Conservation (phyloP, 345 rosid genomes). For the Eucalyptus dawsonii region DNA sequence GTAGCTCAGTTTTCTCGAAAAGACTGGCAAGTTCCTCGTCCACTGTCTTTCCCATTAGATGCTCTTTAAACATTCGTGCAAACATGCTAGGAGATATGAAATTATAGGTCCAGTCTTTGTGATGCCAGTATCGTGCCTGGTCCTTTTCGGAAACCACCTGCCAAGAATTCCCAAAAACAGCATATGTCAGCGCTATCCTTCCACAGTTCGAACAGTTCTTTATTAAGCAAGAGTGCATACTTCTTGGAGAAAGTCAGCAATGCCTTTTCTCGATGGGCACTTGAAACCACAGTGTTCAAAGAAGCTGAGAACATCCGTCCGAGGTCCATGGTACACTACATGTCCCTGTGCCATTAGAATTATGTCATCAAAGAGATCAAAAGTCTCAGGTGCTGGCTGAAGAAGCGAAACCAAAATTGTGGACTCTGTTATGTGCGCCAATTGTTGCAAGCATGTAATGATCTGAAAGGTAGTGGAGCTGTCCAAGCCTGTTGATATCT, state of each 20-base stretch:
- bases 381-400: slow-evolving; percentile 76
- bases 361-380: slow-evolving; percentile 59
- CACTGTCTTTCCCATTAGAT: slow-evolving; percentile 20
- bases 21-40: slow-evolving; percentile 27
- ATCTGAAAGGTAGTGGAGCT: slow-evolving; percentile 72
- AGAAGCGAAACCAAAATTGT: slow-evolving; percentile 56
- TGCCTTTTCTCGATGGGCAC: slow-evolving; percentile 60
- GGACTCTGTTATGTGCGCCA: slow-evolving; percentile 38
- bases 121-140: slow-evolving; percentile 53
- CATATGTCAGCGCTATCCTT: neutral
- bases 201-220: neutral
- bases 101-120: slow-evolving; percentile 12
- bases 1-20: slow-evolving; percentile 11
- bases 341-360: slow-evolving; percentile 56
- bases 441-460: slow-evolving; percentile 49
- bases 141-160: slow-evolving; percentile 53
- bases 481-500: slow-evolving; percentile 66
- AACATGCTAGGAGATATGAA: slow-evolving; percentile 39
- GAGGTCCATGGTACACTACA: slow-evolving; percentile 62
- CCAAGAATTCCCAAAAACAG: neutral
- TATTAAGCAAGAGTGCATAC: neutral
- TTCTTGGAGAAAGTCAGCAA: slow-evolving; percentile 77
- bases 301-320: slow-evolving; percentile 35
- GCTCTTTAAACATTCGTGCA: slow-evolving; percentile 16
- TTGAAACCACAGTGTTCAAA: slow-evolving; percentile 58